Conservation (phyloP, 768 basidiomycete genomes). For the Hygrocybe punicea region DNA sequence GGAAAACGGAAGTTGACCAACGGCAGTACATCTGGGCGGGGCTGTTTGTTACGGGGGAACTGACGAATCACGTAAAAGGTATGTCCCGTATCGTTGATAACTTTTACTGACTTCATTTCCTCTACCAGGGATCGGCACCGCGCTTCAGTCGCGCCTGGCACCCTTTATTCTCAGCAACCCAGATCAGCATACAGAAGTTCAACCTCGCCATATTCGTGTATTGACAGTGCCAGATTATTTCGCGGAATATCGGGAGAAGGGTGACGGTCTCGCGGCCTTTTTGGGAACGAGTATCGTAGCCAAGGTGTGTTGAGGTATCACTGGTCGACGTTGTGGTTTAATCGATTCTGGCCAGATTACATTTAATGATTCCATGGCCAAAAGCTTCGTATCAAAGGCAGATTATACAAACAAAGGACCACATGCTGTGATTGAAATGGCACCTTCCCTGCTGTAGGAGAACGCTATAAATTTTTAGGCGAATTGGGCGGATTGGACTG, state of each 20-base stretch:
- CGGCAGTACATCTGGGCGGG: slow-evolving; percentile 75
- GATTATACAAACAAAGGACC: slow-evolving; percentile 76
- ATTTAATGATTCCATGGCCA: slow-evolving; percentile 65
- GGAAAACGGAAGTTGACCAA: slow-evolving; percentile 57
- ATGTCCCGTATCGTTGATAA: slow-evolving; percentile 10
- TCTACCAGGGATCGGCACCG: slow-evolving; percentile 54
- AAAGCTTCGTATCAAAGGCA: slow-evolving; percentile 72
- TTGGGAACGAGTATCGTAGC: slow-evolving; percentile 81
- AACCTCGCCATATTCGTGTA: slow-evolving; percentile 60
- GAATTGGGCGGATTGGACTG: no score
- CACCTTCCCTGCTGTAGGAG: slow-evolving; percentile 62
- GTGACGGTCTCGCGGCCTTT: slow-evolving; percentile 78
- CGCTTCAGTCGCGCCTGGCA: slow-evolving; percentile 68
- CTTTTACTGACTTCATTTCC: slow-evolving; percentile 3
- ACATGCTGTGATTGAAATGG: slow-evolving; percentile 70
- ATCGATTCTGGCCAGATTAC: slow-evolving; percentile 49
- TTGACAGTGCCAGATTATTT: slow-evolving; percentile 84
- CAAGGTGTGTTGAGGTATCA: slow-evolving; percentile 49
- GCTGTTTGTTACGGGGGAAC: slow-evolving; percentile 75
- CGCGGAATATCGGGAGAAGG: slow-evolving; percentile 83
- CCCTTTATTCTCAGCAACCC: slow-evolving; percentile 58
- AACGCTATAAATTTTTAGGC: no score
- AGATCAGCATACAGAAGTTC: slow-evolving; percentile 68
- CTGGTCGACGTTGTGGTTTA: not conserved
- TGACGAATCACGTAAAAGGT: slow-evolving; percentile 73